Percentiles rank a stretch among this genome's conserved stretches.
Conservation (phyloP, 228 moss, liverwort and hornwort species). For the Sphagnum magellanicum region DNA sequence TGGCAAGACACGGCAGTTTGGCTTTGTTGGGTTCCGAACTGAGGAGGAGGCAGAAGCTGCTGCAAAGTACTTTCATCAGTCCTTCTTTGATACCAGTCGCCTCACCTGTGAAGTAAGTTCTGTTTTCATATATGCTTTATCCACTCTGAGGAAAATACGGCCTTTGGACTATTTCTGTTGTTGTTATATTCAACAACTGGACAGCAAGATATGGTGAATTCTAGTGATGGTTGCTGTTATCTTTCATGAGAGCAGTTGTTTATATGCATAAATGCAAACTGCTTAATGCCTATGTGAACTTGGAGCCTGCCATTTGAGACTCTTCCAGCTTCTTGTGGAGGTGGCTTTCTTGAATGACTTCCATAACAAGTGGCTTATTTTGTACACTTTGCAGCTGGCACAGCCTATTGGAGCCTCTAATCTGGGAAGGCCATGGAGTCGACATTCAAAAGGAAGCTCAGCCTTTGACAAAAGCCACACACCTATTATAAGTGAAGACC, state of each 20-base stretch:
- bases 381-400: constrained; percentile 52
- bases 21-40: constrained; percentile 87
- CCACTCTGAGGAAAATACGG: not conserved
- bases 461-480: constrained; percentile 32
- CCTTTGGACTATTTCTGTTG: too few species aligned
- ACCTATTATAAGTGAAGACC: constrained; percentile 19
- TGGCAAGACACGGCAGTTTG: constrained; percentile 90
- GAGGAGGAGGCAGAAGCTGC: constrained; percentile 86
- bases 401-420: constrained; percentile 63
- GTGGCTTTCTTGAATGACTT: not conserved
- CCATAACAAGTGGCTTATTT: not conserved
- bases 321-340: not conserved
- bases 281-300: too few species aligned
- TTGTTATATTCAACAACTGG: too few species aligned
- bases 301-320: too few species aligned
- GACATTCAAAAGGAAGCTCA: constrained; percentile 95
- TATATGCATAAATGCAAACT: too few species aligned
- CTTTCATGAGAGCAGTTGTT: too few species aligned
- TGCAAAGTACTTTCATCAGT: constrained; percentile 82
- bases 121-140: not conserved
- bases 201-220: too few species aligned
- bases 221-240: too few species aligned
- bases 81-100: constrained; percentile 87
- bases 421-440: constrained; percentile 93
- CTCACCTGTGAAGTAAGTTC: constrained; percentile 74